Conservation (phyloP, 371 early-diverging fungal species). For the Saksenaea oblongispora region DNA sequence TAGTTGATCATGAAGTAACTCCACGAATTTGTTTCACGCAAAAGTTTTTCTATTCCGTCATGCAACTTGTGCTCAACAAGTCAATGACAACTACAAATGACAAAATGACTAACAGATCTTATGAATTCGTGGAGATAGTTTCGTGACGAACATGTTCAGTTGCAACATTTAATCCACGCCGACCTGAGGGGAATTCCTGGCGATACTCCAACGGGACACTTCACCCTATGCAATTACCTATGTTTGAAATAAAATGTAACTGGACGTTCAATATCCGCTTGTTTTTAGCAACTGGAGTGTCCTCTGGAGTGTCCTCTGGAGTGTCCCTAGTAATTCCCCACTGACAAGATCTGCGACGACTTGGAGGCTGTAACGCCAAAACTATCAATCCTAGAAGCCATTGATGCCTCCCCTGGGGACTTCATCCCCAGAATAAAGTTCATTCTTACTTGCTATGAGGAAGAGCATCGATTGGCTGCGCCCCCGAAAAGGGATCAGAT, state of each 20-base stretch:
- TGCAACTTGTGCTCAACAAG: conserved; percentile 2
- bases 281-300: no score
- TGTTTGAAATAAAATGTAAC: no score
- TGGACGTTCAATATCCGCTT: no score
- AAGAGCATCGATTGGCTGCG: no score
- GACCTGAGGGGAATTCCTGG: no score
- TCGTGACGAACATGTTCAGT: not conserved
- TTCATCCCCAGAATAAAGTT: not conserved
- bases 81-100: conserved; percentile 8
- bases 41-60: conserved; percentile 9
- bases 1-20: conserved; percentile 1
- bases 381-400: not conserved
- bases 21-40: conserved; percentile 4
- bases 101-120: not conserved
- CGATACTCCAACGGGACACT: no score
- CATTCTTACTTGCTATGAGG: not conserved
- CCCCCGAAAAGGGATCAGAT: not conserved
- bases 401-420: not conserved
- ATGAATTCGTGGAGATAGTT: not conserved
- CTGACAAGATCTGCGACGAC: not conserved
- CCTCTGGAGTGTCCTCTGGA: no score
- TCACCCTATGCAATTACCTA: no score
- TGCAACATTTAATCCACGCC: no score
- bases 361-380: not conserved
- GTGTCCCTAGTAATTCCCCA: no score